Conservation (phyloP, 495 filamentous ascomycete species). For the Penicillium odoratum region DNA sequence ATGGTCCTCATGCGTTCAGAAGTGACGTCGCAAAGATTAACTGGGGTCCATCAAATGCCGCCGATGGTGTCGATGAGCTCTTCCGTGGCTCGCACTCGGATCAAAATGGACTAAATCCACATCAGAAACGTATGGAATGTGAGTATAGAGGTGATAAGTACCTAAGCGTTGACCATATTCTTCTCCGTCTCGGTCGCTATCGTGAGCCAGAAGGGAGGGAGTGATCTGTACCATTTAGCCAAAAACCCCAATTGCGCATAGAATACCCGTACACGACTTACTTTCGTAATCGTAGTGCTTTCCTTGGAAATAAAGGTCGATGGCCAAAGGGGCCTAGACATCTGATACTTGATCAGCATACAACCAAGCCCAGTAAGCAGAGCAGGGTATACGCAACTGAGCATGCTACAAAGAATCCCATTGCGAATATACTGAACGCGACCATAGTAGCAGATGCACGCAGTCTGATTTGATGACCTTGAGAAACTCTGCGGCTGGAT, state of each 20-base stretch:
- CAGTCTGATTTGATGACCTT: background rate
- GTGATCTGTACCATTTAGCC: background rate
- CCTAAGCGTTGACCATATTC: background rate
- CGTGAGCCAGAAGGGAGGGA: background rate
- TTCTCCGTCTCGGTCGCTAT: background rate
- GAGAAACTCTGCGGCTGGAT: background rate
- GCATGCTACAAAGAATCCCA: background rate
- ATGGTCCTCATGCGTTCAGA: no score
- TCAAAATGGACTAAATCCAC: background rate
- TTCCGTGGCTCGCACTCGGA: background rate
- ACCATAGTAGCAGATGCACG: background rate
- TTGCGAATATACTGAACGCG: background rate
- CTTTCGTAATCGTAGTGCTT: background rate
- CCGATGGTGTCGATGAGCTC: background rate
- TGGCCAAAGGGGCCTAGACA: background rate
- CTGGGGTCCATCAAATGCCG: background rate
- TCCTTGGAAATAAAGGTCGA: background rate
- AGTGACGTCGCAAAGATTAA: no score
- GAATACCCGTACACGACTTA: background rate
- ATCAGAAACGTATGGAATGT: background rate
- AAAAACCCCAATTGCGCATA: background rate
- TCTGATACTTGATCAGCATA: background rate
- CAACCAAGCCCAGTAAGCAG: background rate
- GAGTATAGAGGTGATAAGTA: background rate
- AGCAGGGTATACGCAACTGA: background rate